Evolutionary conservation across 2,329 filamentous ascomycete genomes (phyloP).

Genomic region (Ophiostoma tasmaniense): DNA sequence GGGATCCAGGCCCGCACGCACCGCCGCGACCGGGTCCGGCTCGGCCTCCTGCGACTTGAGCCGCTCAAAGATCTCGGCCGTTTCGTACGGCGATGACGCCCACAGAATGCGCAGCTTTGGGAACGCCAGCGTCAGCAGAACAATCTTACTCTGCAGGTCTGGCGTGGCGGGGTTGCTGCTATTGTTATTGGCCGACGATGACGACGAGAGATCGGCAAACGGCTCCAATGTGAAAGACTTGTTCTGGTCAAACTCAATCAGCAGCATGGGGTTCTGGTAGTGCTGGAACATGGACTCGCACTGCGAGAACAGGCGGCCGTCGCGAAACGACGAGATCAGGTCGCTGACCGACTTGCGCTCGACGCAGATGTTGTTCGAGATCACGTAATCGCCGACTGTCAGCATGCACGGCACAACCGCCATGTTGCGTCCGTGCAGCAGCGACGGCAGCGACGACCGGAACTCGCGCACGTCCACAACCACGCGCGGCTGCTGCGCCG

Average conservation of each 20-base stretch:
- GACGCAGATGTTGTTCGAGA: conserved; percentile 83
- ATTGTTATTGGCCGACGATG: neutral
- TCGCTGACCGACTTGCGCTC: conserved; percentile 92
- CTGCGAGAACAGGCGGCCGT: conserved; percentile 86
- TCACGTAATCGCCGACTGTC: conserved; percentile 91
- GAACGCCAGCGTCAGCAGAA: conserved; percentile 86
- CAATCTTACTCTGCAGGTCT: conserved; percentile 85
- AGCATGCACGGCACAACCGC: conserved; percentile 88
- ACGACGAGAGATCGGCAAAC: conserved; percentile 52
- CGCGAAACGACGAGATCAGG: conserved; percentile 82
- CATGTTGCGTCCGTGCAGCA: conserved; percentile 83
- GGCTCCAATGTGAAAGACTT: conserved; percentile 93
- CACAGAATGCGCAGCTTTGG: conserved; percentile 86
- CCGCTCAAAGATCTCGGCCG: conserved; percentile 90
- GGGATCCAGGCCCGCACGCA: conserved; percentile 68
- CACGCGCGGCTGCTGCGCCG: conserved; percentile 77
- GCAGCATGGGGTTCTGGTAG: conserved; percentile 80
- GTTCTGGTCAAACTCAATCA: conserved; percentile 97
- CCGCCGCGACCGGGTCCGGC: conserved; percentile 81
- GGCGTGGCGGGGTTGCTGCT: conserved; percentile 45
- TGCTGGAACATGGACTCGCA: conserved; percentile 90
- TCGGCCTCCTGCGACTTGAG: conserved; percentile 85
- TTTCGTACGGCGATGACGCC: conserved; percentile 89
- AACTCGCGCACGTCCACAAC: conserved; percentile 97
- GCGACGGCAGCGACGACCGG: conserved; percentile 79